These are phyloP conservation scores for Sordariomycetes sp. DNA, from an alignment of 2,329 filamentous ascomycete genomes.

Conservation along the genomic window DNA sequence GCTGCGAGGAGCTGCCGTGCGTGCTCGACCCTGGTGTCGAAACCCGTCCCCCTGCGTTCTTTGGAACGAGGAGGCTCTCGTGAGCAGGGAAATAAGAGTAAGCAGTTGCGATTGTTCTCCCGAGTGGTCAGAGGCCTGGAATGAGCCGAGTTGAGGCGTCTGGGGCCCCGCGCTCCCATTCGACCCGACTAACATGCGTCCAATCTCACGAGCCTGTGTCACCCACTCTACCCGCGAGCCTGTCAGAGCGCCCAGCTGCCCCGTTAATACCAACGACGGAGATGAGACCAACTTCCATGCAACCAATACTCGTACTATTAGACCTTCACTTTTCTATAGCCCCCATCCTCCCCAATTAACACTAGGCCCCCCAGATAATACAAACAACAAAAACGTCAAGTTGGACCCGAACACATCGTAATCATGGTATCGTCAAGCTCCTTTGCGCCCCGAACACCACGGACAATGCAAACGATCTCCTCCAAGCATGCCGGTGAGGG, in stretches of 20 bases:
- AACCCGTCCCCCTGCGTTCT: not conserved
- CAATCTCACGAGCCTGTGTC: no score
- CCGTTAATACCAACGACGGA: no score
- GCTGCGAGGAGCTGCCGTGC: not conserved
- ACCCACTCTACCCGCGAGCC: no score
- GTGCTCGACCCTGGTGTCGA: not conserved
- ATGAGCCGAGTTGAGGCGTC: no score
- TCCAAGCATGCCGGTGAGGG: not conserved
- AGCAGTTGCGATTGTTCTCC: not conserved
- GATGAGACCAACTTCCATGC: no score
- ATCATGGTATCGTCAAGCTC: conserved; percentile 1
- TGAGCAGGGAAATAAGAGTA: not conserved
- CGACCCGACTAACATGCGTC: no score
- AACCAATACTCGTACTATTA: not conserved
- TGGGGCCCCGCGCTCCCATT: no score
- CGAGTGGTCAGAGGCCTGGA: not conserved
- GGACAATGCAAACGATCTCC: not conserved
- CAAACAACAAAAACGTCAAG: not conserved
- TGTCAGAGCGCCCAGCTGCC: no score
- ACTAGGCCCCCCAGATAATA: not conserved
- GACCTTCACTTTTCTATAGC: not conserved
- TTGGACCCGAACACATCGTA: not conserved
- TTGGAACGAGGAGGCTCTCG: not conserved
- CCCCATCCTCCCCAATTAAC: not conserved
- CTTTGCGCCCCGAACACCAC: not conserved